Base-by-base conservation (phyloP, 805 yeast species). In the Kodamaea nitidulidarum region DNA sequence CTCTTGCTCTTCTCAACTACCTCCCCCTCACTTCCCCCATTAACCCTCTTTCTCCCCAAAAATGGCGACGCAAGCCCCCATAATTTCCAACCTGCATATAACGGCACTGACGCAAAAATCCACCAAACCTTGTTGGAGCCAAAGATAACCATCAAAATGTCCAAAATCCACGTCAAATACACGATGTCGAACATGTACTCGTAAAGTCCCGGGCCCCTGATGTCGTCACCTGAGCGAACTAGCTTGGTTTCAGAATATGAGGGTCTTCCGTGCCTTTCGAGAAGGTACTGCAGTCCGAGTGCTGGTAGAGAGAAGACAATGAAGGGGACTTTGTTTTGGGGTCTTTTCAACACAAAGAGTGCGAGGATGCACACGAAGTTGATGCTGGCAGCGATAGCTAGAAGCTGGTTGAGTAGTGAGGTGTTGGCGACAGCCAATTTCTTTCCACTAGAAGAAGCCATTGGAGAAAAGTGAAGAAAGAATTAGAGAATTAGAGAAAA, bases 131-230 rank as follows among this genome's bases (percentile, higher is more conserved):
- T 70, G 54, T 75, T 75, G 31, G 74, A 55, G 4, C 88, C 88
- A 26, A 75, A 50, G 0, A 76, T 15, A 4, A 76, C 49, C 65
- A 78, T 73, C 37, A 81, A 58, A 1, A 81, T 39, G 46, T 79
- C 78, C 46, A 78, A 65, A 15, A 73, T 49, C 72, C 81, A 71
- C 2, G 88, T 81, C 33, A 84, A 56, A 52, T 84, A 84, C 43
- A 84, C 63, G 9, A 82, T 56, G 52, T 84, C 93, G 53, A 80
- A 80, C 68, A 83, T 62, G 63, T 80, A 83, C 58, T 84, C 91
- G 27, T 80, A 80, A 29, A 84, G 64, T 0, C 93, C 93, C 3
- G 59, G 53, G 43, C 76, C 84, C 40, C 59, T 59, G 42, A 84
- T 68, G 50, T 84, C 85, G 21, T 71, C 75, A 2, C 90, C 91